phyloP scores from a whole-genome alignment of 441 rosid genomes.

The Eutrema salsugineum region DNA sequence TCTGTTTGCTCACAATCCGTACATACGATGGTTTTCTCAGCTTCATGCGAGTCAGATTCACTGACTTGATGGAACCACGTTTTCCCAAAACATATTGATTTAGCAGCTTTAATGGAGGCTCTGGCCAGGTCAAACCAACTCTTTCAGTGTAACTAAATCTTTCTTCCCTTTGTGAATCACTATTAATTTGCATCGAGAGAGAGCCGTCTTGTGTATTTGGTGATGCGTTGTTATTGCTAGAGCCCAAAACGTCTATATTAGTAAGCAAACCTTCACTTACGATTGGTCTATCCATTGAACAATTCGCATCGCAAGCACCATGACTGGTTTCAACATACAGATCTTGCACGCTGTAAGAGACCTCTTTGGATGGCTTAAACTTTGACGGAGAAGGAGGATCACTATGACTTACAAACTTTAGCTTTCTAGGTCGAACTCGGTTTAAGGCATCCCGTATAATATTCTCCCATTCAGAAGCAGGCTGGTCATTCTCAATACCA shows the following conservation, averaged over 20 bases:
- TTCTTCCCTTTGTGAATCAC: conserved; percentile 39
- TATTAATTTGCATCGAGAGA: conserved; percentile 41
- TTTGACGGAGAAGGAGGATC: conserved; percentile 90
- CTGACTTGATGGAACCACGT: conserved; percentile 48
- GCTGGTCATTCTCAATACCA: conserved; percentile 79
- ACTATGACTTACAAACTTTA: conserved; percentile 62
- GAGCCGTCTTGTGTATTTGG: conserved; percentile 49
- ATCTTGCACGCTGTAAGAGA: conserved; percentile 55
- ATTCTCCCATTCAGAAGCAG: conserved; percentile 80
- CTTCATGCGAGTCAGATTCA: conserved; percentile 52
- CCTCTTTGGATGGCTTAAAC: conserved; percentile 54
- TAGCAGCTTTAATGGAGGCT: conserved; percentile 56
- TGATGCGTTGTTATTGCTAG: conserved; percentile 31
- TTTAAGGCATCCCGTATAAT: conserved; percentile 66
- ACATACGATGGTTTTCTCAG: conserved; percentile 62
- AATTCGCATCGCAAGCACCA: conserved; percentile 52
- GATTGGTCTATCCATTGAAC: conserved; percentile 40
- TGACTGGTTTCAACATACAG: conserved; percentile 53
- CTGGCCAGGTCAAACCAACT: conserved; percentile 84
- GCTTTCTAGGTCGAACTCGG: conserved; percentile 41
- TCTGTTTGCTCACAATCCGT: conserved; percentile 84
- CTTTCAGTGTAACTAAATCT: conserved; percentile 59
- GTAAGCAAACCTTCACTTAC: conserved; percentile 14
- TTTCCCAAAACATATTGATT: conserved; percentile 55
- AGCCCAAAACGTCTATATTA: conserved; percentile 19